A percentile compares a stretch with the other conserved stretches of the same genome.
Conservation (phyloP, 805 yeast species). For the Metschnikowia orientalis region DNA sequence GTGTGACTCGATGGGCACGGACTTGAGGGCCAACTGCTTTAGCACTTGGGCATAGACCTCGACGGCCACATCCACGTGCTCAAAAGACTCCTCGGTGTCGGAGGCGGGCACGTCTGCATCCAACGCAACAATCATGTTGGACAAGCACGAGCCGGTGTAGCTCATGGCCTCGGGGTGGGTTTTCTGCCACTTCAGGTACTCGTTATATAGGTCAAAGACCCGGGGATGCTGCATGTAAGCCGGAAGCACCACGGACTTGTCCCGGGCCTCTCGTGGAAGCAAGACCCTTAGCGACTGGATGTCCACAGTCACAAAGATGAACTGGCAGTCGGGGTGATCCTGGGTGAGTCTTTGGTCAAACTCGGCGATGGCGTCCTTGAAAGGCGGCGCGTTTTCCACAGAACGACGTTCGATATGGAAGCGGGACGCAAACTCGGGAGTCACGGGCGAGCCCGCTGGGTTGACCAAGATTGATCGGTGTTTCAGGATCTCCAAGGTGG, state of each 20-base stretch:
- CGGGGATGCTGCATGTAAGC: slow-evolving; percentile 70
- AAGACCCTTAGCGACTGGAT: slow-evolving; percentile 73
- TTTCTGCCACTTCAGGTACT: slow-evolving; percentile 66
- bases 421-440: slow-evolving; percentile 49
- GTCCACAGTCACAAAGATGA: slow-evolving; percentile 62
- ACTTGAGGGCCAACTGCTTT: slow-evolving; percentile 43
- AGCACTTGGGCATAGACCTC: slow-evolving; percentile 43
- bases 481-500: slow-evolving; percentile 40
- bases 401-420: slow-evolving; percentile 59
- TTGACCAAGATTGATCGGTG: slow-evolving; percentile 48
- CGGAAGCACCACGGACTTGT: slow-evolving; percentile 67
- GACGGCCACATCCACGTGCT: slow-evolving; percentile 28
- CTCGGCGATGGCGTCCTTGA: slow-evolving; percentile 57
- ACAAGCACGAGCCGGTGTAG: slow-evolving; percentile 30
- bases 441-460: slow-evolving; percentile 64
- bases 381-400: slow-evolving; percentile 52
- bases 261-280: slow-evolving; percentile 76
- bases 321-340: slow-evolving; percentile 43
- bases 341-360: slow-evolving; percentile 51
- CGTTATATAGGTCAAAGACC: slow-evolving; percentile 71
- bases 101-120: slow-evolving; percentile 36
- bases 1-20: slow-evolving; percentile 48
- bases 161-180: slow-evolving; percentile 49
- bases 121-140: slow-evolving; percentile 45
- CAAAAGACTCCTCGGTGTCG: slow-evolving; percentile 37